A percentile compares a stretch with the other conserved stretches of the same genome.
phyloP scores from a whole-genome alignment of 2,329 filamentous ascomycete species.

The Cladobotryum protrusum region DNA sequence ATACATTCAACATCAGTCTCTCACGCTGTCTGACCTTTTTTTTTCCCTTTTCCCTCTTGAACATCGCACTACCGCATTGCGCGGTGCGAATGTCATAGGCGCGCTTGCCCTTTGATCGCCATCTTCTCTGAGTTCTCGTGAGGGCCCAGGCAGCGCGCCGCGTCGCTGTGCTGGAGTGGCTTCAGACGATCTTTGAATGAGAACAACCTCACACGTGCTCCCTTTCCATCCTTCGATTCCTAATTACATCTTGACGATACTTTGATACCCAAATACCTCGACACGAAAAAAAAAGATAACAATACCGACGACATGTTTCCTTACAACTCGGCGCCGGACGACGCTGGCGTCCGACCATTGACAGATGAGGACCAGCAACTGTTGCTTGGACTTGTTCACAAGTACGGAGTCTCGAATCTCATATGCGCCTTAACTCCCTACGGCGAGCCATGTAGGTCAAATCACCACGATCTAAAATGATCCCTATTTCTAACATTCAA shows the following conservation, averaged over 20 bases:
- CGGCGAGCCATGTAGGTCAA: slow-evolving; percentile 31
- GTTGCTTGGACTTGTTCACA: slow-evolving; percentile 30
- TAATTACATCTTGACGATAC: slow-evolving; percentile 17
- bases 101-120: neutral
- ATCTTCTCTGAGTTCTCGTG: neutral
- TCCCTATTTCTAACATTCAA: slow-evolving; percentile 4
- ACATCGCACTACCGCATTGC: slow-evolving; percentile 3
- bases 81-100: slow-evolving; percentile 7
- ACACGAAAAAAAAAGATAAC: neutral
- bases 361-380: slow-evolving; percentile 34
- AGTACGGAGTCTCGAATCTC: slow-evolving; percentile 33
- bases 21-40: neutral
- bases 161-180: neutral
- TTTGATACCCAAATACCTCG: slow-evolving; percentile 17
- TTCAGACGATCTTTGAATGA: neutral
- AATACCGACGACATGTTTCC: slow-evolving; percentile 26
- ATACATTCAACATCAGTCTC: neutral
- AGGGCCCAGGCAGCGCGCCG: slow-evolving; percentile 1
- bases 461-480: neutral
- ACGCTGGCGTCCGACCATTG: slow-evolving; percentile 29
- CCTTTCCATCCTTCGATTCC: neutral
- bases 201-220: neutral
- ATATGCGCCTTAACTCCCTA: slow-evolving; percentile 31
- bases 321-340: slow-evolving; percentile 26
- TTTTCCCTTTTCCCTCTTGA: neutral